phyloP scores from a whole-genome alignment of 768 basidiomycete species.

The Ramaria sp. region DNA sequence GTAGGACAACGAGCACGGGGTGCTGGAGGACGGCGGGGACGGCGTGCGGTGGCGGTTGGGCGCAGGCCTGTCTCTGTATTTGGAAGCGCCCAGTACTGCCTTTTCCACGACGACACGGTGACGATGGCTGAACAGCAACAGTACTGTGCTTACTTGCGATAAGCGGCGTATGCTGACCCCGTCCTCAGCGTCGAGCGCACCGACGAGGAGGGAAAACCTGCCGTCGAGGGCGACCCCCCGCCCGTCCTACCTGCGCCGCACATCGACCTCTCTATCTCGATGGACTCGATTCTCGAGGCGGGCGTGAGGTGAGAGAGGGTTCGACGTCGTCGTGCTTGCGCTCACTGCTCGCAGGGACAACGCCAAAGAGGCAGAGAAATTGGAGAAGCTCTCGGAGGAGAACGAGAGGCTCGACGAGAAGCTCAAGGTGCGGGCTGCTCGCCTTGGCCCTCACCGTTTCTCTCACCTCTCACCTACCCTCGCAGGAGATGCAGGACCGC shows the following conservation, averaged over 20 bases:
- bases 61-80: neutral
- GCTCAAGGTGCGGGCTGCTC: slow-evolving; percentile 62
- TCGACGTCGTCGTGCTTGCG: neutral
- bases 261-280: slow-evolving; percentile 33
- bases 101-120: no score
- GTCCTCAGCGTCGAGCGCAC: neutral
- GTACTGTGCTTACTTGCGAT: slow-evolving; percentile 6
- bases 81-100: neutral
- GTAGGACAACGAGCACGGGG: neutral
- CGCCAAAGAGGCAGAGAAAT: slow-evolving; percentile 17
- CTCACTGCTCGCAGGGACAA: neutral
- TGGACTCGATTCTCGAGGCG: slow-evolving; percentile 32
- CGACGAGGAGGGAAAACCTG: neutral
- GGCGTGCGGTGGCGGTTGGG: neutral
- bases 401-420: slow-evolving; percentile 71
- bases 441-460: slow-evolving; percentile 48
- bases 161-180: neutral
- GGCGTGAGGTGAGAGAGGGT: neutral
- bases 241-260: slow-evolving; percentile 41
- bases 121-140: neutral
- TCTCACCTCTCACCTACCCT: neutral
- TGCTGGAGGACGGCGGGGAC: neutral
- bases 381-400: slow-evolving; percentile 66
- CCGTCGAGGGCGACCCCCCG: slow-evolving; percentile 16
- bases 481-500: slow-evolving; percentile 8